Evolutionary conservation across 1,284 basidiomycete genomes (phyloP).

Genomic region (Veloporphyrellus conicus): DNA sequence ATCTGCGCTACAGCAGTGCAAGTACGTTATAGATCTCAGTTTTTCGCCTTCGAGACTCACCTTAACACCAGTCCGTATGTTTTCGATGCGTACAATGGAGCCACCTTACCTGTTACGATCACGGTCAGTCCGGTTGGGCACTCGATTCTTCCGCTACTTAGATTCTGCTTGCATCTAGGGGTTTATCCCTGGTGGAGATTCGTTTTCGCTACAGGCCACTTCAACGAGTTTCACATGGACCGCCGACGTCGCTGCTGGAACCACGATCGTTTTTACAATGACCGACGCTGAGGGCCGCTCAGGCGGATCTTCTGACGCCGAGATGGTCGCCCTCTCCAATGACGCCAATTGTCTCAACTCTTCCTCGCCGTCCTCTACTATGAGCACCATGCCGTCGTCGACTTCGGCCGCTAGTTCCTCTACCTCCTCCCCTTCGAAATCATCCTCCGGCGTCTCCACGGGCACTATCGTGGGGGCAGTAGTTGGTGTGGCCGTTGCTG

Average conservation of each 20-base stretch:
- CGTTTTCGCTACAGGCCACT: slow-evolving; percentile 44
- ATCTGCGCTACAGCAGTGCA: slow-evolving; percentile 59
- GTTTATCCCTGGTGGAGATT: slow-evolving; percentile 59
- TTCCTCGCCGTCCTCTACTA: slow-evolving; percentile 50
- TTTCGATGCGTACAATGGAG: slow-evolving; percentile 48
- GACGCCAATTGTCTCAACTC: slow-evolving; percentile 50
- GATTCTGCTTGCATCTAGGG: slow-evolving; percentile 39
- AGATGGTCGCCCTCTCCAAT: slow-evolving; percentile 46
- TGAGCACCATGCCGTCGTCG: slow-evolving; percentile 22
- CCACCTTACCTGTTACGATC: slow-evolving; percentile 58
- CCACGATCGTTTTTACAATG: slow-evolving; percentile 58
- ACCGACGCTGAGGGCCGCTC: slow-evolving; percentile 51
- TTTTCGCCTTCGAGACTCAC: slow-evolving; percentile 6
- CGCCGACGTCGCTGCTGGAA: slow-evolving; percentile 55
- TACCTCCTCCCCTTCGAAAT: slow-evolving; percentile 19
- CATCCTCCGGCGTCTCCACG: slow-evolving; percentile 32
- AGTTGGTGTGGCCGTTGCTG: slow-evolving; percentile 53
- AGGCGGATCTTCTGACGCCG: slow-evolving; percentile 56
- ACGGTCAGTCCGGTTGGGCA: slow-evolving; percentile 38
- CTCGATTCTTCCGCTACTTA: neutral
- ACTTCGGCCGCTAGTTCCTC: slow-evolving; percentile 32
- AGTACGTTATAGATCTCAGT: slow-evolving; percentile 37
- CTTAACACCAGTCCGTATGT: slow-evolving; percentile 45
- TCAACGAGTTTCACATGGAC: slow-evolving; percentile 50
- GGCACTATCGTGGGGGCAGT: slow-evolving; percentile 55